Conservation (phyloP, 2,329 filamentous ascomycete species). For the Hymenoscyphus fructigenus region DNA sequence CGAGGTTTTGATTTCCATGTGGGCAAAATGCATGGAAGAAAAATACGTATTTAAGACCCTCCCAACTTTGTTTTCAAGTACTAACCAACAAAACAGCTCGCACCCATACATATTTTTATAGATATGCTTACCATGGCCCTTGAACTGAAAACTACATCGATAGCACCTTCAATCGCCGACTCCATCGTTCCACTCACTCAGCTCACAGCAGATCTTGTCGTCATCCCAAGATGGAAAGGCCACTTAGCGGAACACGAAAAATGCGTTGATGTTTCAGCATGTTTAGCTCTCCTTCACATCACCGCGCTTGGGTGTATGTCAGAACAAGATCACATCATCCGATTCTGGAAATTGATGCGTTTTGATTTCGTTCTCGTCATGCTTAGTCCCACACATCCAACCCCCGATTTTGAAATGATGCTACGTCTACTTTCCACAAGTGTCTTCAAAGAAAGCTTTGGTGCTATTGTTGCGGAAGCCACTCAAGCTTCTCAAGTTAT, state of each 20-base stretch:
- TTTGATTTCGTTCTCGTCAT: slow-evolving; percentile 66
- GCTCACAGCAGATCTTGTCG: slow-evolving; percentile 55
- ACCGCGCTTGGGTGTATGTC: slow-evolving; percentile 58
- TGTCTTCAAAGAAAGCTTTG: slow-evolving; percentile 61
- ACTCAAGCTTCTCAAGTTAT: slow-evolving; percentile 41
- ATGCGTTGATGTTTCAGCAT: slow-evolving; percentile 61
- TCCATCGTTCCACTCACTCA: slow-evolving; percentile 56
- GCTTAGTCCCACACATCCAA: slow-evolving; percentile 64
- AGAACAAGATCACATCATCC: slow-evolving; percentile 35
- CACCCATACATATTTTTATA: slow-evolving; percentile 64
- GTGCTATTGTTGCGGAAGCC: slow-evolving; percentile 55
- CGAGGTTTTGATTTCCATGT: slow-evolving; percentile 62
- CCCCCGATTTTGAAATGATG: slow-evolving; percentile 62
- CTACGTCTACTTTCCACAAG: slow-evolving; percentile 68
- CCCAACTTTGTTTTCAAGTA: not conserved
- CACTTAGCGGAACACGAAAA: slow-evolving; percentile 47
- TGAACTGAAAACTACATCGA: slow-evolving; percentile 56
- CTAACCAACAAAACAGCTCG: slow-evolving; percentile 44
- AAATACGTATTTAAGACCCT: slow-evolving; percentile 38
- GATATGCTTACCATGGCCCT: slow-evolving; percentile 64
- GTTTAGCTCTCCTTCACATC: slow-evolving; percentile 65
- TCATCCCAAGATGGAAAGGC: slow-evolving; percentile 44
- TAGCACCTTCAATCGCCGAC: slow-evolving; percentile 59
- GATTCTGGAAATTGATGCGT: slow-evolving; percentile 68
- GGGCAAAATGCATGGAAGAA: slow-evolving; percentile 66